Conservation (phyloP, 164 flowering plant genomes). For the Chloranthus sessilifolius region DNA sequence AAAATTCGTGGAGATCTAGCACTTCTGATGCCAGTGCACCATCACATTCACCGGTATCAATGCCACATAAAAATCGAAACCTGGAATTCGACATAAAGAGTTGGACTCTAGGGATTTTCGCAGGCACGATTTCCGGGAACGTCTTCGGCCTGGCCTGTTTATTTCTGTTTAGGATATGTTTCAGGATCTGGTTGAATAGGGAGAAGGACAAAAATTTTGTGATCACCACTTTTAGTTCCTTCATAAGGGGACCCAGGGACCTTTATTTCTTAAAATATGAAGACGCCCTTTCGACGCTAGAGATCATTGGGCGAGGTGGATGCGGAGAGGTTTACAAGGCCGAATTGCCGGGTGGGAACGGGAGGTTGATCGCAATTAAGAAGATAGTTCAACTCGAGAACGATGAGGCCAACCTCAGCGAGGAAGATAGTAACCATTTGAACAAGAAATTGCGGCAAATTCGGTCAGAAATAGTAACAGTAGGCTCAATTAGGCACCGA, state of each 20-base stretch:
- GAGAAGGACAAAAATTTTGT: constrained; percentile 35
- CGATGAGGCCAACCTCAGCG: constrained; percentile 43
- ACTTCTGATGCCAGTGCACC: too few species aligned
- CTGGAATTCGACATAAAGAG: background rate
- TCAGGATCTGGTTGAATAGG: constrained; percentile 33
- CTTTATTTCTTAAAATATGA: constrained; percentile 72
- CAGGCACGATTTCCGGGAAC: constrained; percentile 54
- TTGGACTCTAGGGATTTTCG: constrained; percentile 57
- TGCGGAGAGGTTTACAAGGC: constrained; percentile 85
- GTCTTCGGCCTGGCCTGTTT: constrained; percentile 49
- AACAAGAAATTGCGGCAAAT: constrained; percentile 77
- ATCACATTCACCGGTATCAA: constrained; percentile 1
- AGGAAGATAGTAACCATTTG: constrained; percentile 52
- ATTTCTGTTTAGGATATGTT: constrained; percentile 38
- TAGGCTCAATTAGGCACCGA: constrained; percentile 74
- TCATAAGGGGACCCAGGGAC: constrained; percentile 59
- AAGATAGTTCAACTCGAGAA: constrained; percentile 46
- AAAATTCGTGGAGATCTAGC: constrained; percentile 27
- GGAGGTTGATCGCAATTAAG: constrained; percentile 72
- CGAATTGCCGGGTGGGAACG: constrained; percentile 51
- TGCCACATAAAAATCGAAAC: background rate
- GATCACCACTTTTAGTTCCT: constrained; percentile 49
- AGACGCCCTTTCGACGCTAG: constrained; percentile 49
- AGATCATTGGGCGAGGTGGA: constrained; percentile 75
- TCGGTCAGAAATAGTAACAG: constrained; percentile 68